phyloP scores from a whole-genome alignment of 768 basidiomycete genomes.

The Suillus hirtellus region DNA sequence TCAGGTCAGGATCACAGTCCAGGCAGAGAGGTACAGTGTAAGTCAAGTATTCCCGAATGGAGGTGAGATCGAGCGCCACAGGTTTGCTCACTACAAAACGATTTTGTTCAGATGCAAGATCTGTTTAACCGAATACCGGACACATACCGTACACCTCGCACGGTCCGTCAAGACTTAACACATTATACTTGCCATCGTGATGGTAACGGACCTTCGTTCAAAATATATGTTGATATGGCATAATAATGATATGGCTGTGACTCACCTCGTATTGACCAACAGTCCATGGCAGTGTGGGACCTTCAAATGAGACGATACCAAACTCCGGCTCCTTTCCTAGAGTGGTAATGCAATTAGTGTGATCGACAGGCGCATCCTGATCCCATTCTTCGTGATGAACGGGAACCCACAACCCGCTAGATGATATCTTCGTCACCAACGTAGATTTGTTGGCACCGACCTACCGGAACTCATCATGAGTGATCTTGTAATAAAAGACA shows the following conservation, averaged over 20 bases:
- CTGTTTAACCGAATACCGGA: neutral
- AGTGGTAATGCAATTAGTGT: constrained; percentile 34
- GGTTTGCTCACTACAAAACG: constrained; percentile 66
- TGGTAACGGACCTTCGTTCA: constrained; percentile 75
- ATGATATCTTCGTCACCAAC: constrained; percentile 80
- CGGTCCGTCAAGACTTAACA: constrained; percentile 82
- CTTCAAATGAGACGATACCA: constrained; percentile 74
- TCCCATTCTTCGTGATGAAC: constrained; percentile 93
- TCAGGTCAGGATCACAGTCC: constrained; percentile 80
- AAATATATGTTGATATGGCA: neutral
- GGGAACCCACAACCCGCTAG: constrained; percentile 90
- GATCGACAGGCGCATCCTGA: constrained; percentile 69
- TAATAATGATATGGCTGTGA: neutral
- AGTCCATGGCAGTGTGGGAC: constrained; percentile 82
- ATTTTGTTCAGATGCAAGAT: constrained; percentile 10
- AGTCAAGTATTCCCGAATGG: constrained; percentile 66
- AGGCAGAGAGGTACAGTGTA: constrained; percentile 84
- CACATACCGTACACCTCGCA: constrained; percentile 85
- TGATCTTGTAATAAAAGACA: neutral
- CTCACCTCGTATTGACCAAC: constrained; percentile 78
- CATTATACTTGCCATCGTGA: constrained; percentile 97
- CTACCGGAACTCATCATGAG: constrained; percentile 35
- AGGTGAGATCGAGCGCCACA: constrained; percentile 56
- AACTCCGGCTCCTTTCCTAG: constrained; percentile 45
- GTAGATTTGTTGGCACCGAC: constrained; percentile 86